Conservation (phyloP, 176 grass and related monocot genomes). For the Puya raimondii region DNA sequence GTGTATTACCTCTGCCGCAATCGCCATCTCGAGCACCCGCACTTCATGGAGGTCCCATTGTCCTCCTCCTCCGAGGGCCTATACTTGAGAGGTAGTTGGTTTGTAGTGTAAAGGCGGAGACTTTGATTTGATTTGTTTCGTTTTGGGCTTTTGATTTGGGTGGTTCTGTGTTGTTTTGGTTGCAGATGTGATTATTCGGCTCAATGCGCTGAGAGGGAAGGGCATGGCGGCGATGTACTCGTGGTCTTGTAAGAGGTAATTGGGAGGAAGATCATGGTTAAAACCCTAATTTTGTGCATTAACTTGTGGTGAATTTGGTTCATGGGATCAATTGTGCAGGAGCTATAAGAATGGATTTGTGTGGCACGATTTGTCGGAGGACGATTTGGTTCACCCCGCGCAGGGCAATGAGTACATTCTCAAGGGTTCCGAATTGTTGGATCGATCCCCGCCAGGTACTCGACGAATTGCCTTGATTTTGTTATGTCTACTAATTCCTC, state of each 20-base stretch:
- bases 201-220: constrained; percentile 80
- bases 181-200: constrained; percentile 79
- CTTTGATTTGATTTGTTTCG: constrained; percentile 10
- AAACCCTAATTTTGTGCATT: not conserved
- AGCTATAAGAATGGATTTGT: constrained; percentile 30
- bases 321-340: not conserved
- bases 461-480: not conserved
- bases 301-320: not conserved
- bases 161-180: constrained; percentile 16
- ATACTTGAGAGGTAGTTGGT: constrained; percentile 68
- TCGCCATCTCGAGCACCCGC: constrained; percentile 90
- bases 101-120: not conserved
- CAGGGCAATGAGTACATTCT: constrained; percentile 27
- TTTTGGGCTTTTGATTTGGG: constrained; percentile 4
- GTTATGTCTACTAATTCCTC: not conserved
- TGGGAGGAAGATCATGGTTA: not conserved
- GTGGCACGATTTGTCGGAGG: constrained; percentile 26
- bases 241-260: constrained; percentile 97
- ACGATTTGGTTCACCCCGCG: constrained; percentile 19
- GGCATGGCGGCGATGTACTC: constrained; percentile 87
- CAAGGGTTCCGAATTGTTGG: constrained; percentile 24
- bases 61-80: constrained; percentile 64
- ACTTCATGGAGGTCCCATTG: constrained; percentile 90
- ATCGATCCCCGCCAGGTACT: constrained; percentile 25
- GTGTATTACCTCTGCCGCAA: constrained; percentile 90